A percentile compares a stretch with the other conserved stretches of the same genome.
Conservation (phyloP, 2,329 filamentous ascomycete genomes). For the Colletotrichum tropicale region DNA sequence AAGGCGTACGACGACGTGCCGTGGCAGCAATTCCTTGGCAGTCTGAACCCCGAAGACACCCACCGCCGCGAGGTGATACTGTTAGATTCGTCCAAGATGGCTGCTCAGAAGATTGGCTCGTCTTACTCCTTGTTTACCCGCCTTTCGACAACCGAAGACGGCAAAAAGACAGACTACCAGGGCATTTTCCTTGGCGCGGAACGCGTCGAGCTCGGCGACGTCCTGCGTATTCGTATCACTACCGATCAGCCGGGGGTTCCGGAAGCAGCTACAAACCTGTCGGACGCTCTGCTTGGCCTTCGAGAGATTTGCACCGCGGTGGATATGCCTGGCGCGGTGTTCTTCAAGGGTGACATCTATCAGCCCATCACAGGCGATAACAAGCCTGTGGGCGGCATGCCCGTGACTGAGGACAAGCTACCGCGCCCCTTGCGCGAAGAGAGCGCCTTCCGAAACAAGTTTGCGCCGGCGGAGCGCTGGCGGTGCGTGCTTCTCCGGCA, state of each 20-base stretch:
- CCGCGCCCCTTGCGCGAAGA: constrained; percentile 46
- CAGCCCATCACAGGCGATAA: constrained; percentile 31
- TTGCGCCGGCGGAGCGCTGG: constrained; percentile 35
- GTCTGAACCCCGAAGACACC: constrained; percentile 36
- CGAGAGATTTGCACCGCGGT: constrained; percentile 41
- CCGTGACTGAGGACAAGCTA: constrained; percentile 39
- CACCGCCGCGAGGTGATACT: constrained; percentile 45
- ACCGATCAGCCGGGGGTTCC: constrained; percentile 29
- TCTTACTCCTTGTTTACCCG: constrained; percentile 54
- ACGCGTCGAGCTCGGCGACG: constrained; percentile 50
- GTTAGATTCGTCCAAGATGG: constrained; percentile 57
- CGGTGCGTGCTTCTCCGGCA: constrained; percentile 47
- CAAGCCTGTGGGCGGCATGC: constrained; percentile 22
- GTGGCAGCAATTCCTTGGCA: constrained; percentile 41
- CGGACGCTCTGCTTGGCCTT: constrained; percentile 40
- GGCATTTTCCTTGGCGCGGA: constrained; percentile 58
- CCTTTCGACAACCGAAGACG: constrained; percentile 31
- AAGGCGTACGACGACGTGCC: constrained; percentile 44
- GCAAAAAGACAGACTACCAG: constrained; percentile 42
- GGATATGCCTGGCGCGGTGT: constrained; percentile 37
- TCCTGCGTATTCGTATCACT: constrained; percentile 50
- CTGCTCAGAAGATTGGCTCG: constrained; percentile 51
- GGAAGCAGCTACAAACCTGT: constrained; percentile 21
- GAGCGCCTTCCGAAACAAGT: constrained; percentile 41
- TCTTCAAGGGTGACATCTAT: constrained; percentile 47